Base-by-base conservation (phyloP, 768 basidiomycete species). In the Trichaptum fuscoviolaceum region DNA sequence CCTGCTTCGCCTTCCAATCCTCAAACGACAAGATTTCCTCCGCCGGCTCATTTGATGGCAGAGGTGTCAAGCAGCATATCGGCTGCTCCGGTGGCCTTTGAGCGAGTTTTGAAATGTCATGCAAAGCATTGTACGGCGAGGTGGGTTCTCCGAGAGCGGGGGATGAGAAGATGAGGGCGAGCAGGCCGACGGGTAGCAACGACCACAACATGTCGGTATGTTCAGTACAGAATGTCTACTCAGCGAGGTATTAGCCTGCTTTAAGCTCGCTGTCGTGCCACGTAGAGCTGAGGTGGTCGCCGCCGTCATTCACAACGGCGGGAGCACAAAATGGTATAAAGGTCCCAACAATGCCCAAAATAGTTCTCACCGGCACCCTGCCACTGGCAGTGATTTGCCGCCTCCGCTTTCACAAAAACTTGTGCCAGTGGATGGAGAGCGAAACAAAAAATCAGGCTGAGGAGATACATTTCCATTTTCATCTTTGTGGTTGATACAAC, bases 1-100 rank as follows among this genome's bases (percentile, higher is more conserved):
- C 74, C 68, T 84, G 89, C 69, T 85, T 91, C 35, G 85, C 85
- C 72, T 93, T 93, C 93, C 93, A 95, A 70, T 94, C 93, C 71
- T 94, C 90, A 71, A 95, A 95, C 0, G 91, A 91, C 24, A 93
- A 83, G 24, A 94, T 77, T 6, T 88, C 87, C 63, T 87, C 87
- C 5, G 82, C 77, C 7, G 84, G 74, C 58, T 77, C 75, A 3
- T 77, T 71, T 0, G 75, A 73, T 0, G 75, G 75, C 57, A 83
- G 71, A 5, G 88, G 84, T 60, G 83, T 87, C 64, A 93, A 78
- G 71, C 89, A 90, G 77, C 91, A 93, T 63, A 91, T 71, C 2
- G 87, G 89, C 9, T 75, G 83, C 60, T 86, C 84, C 9, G 86
- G 81, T 23, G 76, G 78, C 69, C 81, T 85, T 7, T 81, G 81